Percentiles rank a stretch among this genome's conserved stretches.
These are phyloP conservation scores for Trametes elegans DNA, from an alignment of 768 basidiomycete species.

Conservation along the genomic window DNA sequence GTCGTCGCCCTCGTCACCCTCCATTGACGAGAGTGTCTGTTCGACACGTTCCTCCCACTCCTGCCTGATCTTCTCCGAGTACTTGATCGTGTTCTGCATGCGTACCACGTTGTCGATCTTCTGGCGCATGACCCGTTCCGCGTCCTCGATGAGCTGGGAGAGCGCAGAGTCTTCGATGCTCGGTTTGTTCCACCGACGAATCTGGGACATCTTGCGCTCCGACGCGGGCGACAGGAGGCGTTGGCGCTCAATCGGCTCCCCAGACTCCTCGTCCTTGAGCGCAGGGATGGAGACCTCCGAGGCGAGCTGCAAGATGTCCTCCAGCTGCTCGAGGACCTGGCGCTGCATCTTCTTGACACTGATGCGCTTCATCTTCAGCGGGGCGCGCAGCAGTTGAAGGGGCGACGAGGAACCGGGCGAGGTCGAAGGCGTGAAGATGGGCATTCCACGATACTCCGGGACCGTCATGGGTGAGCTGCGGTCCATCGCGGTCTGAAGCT, in stretches of 20 bases:
- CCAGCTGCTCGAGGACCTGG: conserved; percentile 79
- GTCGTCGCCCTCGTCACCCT: conserved; percentile 51
- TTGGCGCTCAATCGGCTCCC: conserved; percentile 91
- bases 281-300: conserved; percentile 83
- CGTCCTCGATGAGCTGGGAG: conserved; percentile 79
- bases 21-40: conserved; percentile 57
- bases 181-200: conserved; percentile 87
- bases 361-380: conserved; percentile 69
- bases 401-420: conserved; percentile 74
- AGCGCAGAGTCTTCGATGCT: conserved; percentile 83
- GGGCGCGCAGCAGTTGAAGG: conserved; percentile 67
- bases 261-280: conserved; percentile 87
- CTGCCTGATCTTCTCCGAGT: conserved; percentile 94
- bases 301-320: conserved; percentile 80
- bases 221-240: conserved; percentile 85
- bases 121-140: conserved; percentile 84
- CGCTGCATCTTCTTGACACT: conserved; percentile 81
- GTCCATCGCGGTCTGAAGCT: conserved; percentile 71
- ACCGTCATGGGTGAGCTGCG: conserved; percentile 62
- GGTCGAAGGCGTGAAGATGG: conserved; percentile 72
- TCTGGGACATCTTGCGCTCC: conserved; percentile 79
- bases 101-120: conserved; percentile 95
- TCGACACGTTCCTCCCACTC: conserved; percentile 95
- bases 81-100: conserved; percentile 95
- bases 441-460: conserved; percentile 86